Base-by-base conservation (phyloP, 2,329 filamentous ascomycete genomes). In the Paracamarosporium sp. region DNA sequence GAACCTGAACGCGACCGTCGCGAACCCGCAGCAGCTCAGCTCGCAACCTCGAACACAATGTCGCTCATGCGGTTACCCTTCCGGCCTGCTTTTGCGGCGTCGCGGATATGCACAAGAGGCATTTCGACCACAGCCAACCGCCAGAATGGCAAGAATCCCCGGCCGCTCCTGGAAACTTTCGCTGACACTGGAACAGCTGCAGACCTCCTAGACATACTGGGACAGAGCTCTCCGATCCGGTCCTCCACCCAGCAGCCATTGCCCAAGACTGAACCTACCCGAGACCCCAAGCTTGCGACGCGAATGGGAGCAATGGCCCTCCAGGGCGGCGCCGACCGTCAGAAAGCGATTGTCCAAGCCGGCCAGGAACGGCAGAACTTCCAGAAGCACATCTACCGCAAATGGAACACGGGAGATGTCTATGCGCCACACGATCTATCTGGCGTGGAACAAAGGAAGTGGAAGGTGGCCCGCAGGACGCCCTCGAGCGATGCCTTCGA, bases 391-490 rank as follows among this genome's bases (percentile, higher is more conserved):
- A 84, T 89, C 77, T 83, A 86, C 33, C 88, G 93, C 46, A 83
- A 84, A 38, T 98, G 90, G 89, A 82, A 83, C 68, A 69, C 81
- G 0, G 95, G 95, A 66, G 93, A 98, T 73, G 84, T 97, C 51
- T 98, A 98, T 79, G 86, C 93, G 58, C 95, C 95, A 31, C 91
- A 93, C 73, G 95, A 99, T 78, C 77, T 99, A 73, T 90, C 87
- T 54, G 83, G 88, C 24, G 80, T 82, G 33, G 93, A 97, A 84
- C 89, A 91, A 87, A 79, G 80, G 72, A 96, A 96, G 82, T 97
- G 90, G 90, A 88, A 85, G 76, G 82, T 79, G 73, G 68, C 64
- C 20, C 63, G 66, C 55, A 78, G 76, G 63, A 85, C 85, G 59
- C 80, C 82, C 38, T 81, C 72, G 55, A 65, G 74, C 53, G 94